A percentile compares a stretch with the other conserved stretches of the same genome.
phyloP scores from a whole-genome alignment of 768 basidiomycete genomes.

The Suillus placidus region DNA sequence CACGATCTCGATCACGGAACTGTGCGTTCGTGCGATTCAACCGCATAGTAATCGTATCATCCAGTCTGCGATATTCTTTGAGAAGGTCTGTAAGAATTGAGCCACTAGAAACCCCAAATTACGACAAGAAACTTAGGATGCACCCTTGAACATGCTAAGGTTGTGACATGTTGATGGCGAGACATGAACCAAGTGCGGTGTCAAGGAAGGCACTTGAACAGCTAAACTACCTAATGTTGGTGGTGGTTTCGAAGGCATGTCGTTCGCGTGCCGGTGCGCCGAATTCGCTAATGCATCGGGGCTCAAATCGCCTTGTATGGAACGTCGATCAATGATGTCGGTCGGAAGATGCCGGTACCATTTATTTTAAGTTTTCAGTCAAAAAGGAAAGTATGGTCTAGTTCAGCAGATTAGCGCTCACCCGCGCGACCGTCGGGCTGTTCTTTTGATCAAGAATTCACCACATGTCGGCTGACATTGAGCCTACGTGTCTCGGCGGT shows the following conservation, averaged over 20 bases:
- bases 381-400: slow-evolving; percentile 37
- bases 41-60: slow-evolving; percentile 80
- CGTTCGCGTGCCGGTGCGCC: slow-evolving; percentile 30
- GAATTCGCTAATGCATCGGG: slow-evolving; percentile 27
- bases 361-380: neutral
- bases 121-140: slow-evolving; percentile 14
- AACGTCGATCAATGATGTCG: slow-evolving; percentile 10
- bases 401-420: slow-evolving; percentile 10
- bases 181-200: slow-evolving; percentile 70
- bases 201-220: slow-evolving; percentile 61
- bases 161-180: slow-evolving; percentile 74
- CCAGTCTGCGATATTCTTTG: slow-evolving; percentile 78
- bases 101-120: slow-evolving; percentile 11
- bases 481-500: slow-evolving; percentile 5
- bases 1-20: slow-evolving; percentile 71
- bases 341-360: slow-evolving; percentile 4
- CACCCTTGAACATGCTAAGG: slow-evolving; percentile 75
- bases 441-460: slow-evolving; percentile 6
- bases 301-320: slow-evolving; percentile 17
- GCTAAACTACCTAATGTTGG: slow-evolving; percentile 69
- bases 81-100: slow-evolving; percentile 62
- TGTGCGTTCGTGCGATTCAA: slow-evolving; percentile 78
- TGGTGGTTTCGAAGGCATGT: slow-evolving; percentile 45
- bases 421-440: slow-evolving; percentile 5
- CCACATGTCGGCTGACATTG: neutral